A percentile compares a stretch with the other conserved stretches of the same genome.
Conservation (phyloP, 331 rosid genomes). For the Quercus phellos region DNA sequence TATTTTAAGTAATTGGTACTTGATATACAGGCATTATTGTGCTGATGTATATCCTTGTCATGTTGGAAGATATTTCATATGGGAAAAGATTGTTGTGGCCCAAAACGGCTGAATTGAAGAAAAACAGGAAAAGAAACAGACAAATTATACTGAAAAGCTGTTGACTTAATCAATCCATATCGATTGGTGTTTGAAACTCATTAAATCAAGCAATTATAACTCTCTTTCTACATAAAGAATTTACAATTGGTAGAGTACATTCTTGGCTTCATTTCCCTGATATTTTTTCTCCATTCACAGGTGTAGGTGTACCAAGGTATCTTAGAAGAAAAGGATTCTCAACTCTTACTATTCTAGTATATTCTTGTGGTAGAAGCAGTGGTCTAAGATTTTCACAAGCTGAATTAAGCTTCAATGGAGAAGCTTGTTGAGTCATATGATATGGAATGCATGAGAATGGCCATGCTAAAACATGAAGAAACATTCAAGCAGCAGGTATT, state of each 20-base stretch:
- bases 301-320: neutral
- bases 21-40: conserved; percentile 14
- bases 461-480: conserved; percentile 78
- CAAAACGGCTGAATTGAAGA: conserved; percentile 34
- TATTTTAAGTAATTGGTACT: neutral
- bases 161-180: conserved; percentile 31
- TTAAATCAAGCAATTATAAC: conserved; percentile 16
- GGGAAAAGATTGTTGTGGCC: conserved; percentile 50
- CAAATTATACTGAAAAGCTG: conserved; percentile 46
- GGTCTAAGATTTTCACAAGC: neutral
- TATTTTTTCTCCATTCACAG: conserved; percentile 25
- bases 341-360: neutral
- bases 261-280: conserved; percentile 1
- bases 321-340: neutral
- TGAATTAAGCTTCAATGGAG: conserved; percentile 49
- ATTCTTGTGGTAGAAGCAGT: neutral
- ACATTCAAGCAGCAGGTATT: conserved; percentile 80
- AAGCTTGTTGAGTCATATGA: conserved; percentile 49
- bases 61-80: conserved; percentile 25
- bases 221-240: conserved; percentile 4
- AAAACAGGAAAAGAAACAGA: conserved; percentile 31
- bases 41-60: neutral
- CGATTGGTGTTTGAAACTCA: conserved; percentile 22
- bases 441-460: conserved; percentile 71
- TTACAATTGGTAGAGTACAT: conserved; percentile 9